Evolutionary conservation across 495 filamentous ascomycete genomes (phyloP).

Genomic region (Lepraria neglecta): DNA sequence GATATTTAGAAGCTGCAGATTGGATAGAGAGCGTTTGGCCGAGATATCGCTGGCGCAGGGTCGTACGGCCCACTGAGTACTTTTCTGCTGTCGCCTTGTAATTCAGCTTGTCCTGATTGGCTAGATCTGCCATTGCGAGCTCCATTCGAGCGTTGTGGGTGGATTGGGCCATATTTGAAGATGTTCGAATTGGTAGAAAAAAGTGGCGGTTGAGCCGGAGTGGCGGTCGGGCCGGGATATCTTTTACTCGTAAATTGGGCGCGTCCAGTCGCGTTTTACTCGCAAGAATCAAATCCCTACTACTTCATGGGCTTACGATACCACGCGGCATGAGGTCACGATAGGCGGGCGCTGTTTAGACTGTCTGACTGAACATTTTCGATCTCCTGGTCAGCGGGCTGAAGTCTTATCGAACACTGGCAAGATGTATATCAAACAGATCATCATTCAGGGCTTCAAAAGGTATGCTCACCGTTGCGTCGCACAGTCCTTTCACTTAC

Average conservation of each 20-base stretch:
- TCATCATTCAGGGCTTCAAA: slow-evolving; percentile 99
- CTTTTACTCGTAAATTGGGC: not conserved
- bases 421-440: slow-evolving; percentile 96
- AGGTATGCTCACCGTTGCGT: slow-evolving; percentile 52
- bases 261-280: slow-evolving; percentile 5
- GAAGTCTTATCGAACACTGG: not conserved
- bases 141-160: too few relatives aligned
- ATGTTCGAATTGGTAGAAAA: too few relatives aligned
- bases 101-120: too few relatives aligned
- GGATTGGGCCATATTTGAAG: too few relatives aligned
- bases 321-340: not conserved
- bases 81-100: too few relatives aligned
- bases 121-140: too few relatives aligned
- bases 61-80: too few relatives aligned
- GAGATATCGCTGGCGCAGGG: too few relatives aligned
- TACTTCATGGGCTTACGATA: not conserved
- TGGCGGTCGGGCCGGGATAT: too few relatives aligned
- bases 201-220: too few relatives aligned
- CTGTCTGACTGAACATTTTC: not conserved
- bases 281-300: not conserved
- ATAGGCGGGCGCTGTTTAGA: not conserved
- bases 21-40: too few relatives aligned
- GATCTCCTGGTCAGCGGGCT: not conserved
- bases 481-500: not conserved
- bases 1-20: too few relatives aligned